Evolutionary conservation across 139 green algal species (phyloP).

Genomic region (Chlorella vulgaris): DNA sequence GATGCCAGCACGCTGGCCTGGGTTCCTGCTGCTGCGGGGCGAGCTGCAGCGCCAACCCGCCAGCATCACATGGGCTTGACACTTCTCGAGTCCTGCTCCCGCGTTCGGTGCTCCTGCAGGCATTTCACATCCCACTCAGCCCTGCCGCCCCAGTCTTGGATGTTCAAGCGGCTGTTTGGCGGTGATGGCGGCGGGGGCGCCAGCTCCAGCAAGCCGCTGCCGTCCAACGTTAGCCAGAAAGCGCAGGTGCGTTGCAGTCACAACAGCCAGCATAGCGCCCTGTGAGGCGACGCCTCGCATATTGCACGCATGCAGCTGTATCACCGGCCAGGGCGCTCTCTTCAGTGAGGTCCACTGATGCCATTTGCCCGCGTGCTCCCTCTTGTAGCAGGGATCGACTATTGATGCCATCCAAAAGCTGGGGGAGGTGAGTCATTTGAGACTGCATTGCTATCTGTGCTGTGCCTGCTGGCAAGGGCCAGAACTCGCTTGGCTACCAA

Average conservation of each 20-base stretch:
- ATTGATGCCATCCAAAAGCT: slow-evolving; percentile 65
- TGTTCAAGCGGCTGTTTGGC: slow-evolving; percentile 64
- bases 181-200: slow-evolving; percentile 5
- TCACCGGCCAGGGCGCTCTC: no score
- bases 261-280: neutral
- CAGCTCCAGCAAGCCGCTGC: neutral
- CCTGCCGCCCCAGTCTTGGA: slow-evolving; percentile 27
- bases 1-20: no score
- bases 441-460: neutral
- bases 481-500: no score
- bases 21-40: no score
- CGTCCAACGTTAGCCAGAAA: slow-evolving; percentile 8
- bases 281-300: neutral
- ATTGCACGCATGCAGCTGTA: no score
- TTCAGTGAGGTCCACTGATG: no score
- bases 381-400: slow-evolving; percentile 14
- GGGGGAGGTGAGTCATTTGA: slow-evolving; percentile 41
- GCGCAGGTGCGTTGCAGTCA: slow-evolving; percentile 9
- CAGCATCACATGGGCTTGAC: neutral
- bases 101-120: neutral
- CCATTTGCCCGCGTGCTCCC: neutral
- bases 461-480: no score
- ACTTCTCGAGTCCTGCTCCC: neutral
- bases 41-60: neutral
- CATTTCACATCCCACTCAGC: neutral